Percentiles rank a stretch among this genome's conserved stretches.
These are phyloP conservation scores for Candida anglica DNA, from an alignment of 805 yeast species.

Conservation along the genomic window DNA sequence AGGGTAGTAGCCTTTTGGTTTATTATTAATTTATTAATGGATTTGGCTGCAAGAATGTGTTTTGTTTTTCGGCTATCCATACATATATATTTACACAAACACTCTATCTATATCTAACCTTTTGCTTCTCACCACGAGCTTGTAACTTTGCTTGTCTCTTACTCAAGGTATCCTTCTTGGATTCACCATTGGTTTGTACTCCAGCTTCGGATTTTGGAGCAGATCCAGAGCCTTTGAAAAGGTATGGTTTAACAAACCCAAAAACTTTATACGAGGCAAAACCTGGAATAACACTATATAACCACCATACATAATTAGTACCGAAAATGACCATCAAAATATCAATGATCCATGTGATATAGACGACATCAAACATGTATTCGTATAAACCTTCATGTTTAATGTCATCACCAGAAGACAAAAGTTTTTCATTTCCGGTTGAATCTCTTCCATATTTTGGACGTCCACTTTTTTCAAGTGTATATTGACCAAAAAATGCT, in stretches of 20 bases:
- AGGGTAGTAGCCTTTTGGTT: too few relatives aligned
- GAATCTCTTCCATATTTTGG: constrained; percentile 45
- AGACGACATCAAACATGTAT: constrained; percentile 66
- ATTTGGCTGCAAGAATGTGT: too few relatives aligned
- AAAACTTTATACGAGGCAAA: constrained; percentile 47
- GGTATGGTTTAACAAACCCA: constrained; percentile 27
- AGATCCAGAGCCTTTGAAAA: constrained; percentile 4
- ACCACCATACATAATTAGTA: constrained; percentile 55
- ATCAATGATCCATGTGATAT: constrained; percentile 58
- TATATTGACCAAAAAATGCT: constrained; percentile 42
- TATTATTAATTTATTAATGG: too few relatives aligned
- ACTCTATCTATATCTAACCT: constrained; percentile 14
- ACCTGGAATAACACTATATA: constrained; percentile 49
- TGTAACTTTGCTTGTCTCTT: constrained; percentile 25
- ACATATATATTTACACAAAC: too few relatives aligned
- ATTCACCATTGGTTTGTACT: constrained; percentile 2
- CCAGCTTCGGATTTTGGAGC: constrained; percentile 2
- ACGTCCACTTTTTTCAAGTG: constrained; percentile 57
- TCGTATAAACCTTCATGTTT: constrained; percentile 63
- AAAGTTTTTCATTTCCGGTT: constrained; percentile 33
- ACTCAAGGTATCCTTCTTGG: constrained; percentile 12
- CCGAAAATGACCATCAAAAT: constrained; percentile 53
- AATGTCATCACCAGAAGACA: constrained; percentile 58
- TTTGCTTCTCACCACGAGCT: constrained; percentile 21
- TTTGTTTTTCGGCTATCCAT: too few relatives aligned